Percentiles rank a stretch among this genome's conserved stretches.
phyloP scores from a whole-genome alignment of 2,329 filamentous ascomycete species.

The Fusarium zealandicum region DNA sequence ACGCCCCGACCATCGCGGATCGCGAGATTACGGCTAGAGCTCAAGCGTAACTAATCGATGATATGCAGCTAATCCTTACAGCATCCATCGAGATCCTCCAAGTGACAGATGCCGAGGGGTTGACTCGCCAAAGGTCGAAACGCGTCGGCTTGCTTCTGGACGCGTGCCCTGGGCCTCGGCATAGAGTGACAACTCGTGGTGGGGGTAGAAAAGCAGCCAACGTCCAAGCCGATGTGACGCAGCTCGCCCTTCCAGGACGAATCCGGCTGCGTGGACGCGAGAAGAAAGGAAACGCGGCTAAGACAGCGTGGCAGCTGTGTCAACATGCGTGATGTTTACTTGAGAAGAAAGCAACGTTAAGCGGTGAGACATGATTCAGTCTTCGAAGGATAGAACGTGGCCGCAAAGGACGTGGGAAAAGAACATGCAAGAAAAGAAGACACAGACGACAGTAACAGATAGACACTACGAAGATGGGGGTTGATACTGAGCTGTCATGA shows the following conservation, averaged over 20 bases:
- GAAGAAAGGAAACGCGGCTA: not conserved
- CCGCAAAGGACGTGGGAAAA: no score
- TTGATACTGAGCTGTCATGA: constrained; percentile 1
- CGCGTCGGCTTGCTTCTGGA: no score
- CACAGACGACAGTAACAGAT: no score
- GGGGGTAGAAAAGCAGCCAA: not conserved
- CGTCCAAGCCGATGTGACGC: not conserved
- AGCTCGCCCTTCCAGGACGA: no score
- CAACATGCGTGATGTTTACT: not conserved
- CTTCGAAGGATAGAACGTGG: no score
- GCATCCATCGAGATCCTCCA: no score
- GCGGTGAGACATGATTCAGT: not conserved
- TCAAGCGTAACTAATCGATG: constrained; percentile 2
- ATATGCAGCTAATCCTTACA: not conserved
- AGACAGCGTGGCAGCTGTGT: not conserved
- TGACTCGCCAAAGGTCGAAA: no score
- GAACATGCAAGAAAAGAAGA: no score
- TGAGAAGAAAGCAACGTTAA: not conserved
- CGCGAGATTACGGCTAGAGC: no score
- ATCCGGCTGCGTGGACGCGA: not conserved
- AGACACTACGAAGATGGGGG: not conserved
- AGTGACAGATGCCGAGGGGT: no score
- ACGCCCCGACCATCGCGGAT: not conserved
- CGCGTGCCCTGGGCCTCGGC: not conserved
- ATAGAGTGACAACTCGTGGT: not conserved